Evolutionary conservation across 225 moss, liverwort and hornwort genomes (phyloP).

Genomic region (Bryoerythrophyllum caledonicum): DNA sequence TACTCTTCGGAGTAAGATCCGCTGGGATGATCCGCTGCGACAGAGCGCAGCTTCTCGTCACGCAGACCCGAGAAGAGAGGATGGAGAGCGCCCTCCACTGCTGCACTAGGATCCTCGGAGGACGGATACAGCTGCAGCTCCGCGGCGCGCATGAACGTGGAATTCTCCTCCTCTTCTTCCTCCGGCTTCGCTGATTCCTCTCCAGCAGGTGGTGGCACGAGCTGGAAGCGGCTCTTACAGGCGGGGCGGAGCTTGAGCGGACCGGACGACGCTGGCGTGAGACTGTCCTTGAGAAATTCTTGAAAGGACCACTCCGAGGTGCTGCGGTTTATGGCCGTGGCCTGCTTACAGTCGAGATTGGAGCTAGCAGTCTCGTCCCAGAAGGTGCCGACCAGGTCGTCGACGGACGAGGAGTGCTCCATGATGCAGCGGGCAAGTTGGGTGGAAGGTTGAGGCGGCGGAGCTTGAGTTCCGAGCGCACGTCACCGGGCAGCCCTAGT

Average conservation of each 20-base stretch:
- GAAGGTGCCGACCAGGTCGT: constrained; percentile 41
- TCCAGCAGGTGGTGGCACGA: neutral
- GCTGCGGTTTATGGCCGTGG: constrained; percentile 38
- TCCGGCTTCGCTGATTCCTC: neutral
- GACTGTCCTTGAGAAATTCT: constrained; percentile 54
- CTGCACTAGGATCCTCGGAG: neutral
- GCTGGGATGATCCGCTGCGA: neutral
- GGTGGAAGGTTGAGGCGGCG: constrained; percentile 19
- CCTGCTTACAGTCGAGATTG: too few relatives aligned
- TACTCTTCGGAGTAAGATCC: constrained; percentile 43
- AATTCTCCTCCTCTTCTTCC: neutral
- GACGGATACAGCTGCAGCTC: constrained; percentile 12
- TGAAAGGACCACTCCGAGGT: constrained; percentile 68
- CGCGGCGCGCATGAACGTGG: neutral
- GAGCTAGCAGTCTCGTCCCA: constrained; percentile 16
- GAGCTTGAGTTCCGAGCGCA: constrained; percentile 14
- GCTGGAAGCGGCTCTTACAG: constrained; percentile 33
- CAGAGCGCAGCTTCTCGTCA: constrained; percentile 31
- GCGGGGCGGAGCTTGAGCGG: constrained; percentile 23
- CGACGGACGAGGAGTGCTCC: constrained; percentile 37
- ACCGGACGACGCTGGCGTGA: neutral
- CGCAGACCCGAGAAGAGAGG: constrained; percentile 66
- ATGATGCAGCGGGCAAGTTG: constrained; percentile 21
- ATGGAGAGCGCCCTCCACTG: constrained; percentile 55
- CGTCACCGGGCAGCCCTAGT: constrained; percentile 19